Conservation (phyloP, 108 stramenopile species). For the Cyclotella atomus region DNA sequence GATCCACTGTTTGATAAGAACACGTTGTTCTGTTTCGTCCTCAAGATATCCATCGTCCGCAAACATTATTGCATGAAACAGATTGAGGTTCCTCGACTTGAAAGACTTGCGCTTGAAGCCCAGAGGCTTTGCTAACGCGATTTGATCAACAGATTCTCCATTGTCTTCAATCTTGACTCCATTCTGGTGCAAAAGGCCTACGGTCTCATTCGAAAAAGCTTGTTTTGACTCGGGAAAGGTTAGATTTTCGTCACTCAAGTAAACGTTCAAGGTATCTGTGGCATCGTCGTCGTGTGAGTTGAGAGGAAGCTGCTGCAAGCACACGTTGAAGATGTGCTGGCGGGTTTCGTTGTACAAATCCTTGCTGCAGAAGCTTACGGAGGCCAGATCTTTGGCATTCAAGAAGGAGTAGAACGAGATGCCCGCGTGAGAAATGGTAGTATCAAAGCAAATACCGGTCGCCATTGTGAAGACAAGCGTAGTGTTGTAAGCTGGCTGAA, state of each 20-base stretch:
- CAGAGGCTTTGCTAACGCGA: neutral
- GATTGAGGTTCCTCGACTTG: neutral
- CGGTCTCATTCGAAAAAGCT: neutral
- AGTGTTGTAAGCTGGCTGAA: too few species aligned
- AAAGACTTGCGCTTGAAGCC: slow-evolving; percentile 1
- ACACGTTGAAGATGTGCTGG: neutral
- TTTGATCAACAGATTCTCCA: neutral
- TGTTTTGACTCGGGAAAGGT: too few species aligned
- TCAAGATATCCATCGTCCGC: neutral
- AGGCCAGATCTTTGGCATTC: neutral
- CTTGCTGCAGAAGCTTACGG: neutral
- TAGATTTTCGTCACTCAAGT: neutral
- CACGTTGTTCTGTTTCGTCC: neutral
- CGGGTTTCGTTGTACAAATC: neutral
- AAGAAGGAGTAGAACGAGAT: slow-evolving; percentile 1
- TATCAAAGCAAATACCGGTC: neutral
- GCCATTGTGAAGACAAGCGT: too few species aligned
- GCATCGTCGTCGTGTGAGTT: neutral
- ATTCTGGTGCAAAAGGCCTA: neutral
- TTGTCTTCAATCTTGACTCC: neutral
- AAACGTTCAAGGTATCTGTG: neutral
- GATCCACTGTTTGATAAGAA: neutral
- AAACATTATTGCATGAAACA: neutral
- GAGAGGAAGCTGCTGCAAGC: neutral
- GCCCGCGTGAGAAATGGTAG: neutral